These are phyloP conservation scores for Polysphondylium violaceum DNA, from an alignment of 78 protist species.

Conservation along the genomic window DNA sequence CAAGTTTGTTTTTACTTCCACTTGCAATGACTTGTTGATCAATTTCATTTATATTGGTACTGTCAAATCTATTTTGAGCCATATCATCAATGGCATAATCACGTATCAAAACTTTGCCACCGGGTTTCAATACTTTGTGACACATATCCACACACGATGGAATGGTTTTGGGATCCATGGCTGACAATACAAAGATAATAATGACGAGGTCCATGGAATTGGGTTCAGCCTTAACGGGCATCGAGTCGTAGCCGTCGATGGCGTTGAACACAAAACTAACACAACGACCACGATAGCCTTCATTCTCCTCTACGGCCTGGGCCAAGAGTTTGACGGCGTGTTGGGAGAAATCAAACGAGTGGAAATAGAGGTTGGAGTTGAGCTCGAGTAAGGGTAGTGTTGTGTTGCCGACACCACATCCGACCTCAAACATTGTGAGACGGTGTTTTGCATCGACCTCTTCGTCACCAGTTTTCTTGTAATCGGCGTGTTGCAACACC, in stretches of 20 bases:
- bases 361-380: constrained; percentile 33
- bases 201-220: constrained; percentile 60
- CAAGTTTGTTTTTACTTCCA: constrained; percentile 38
- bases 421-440: constrained; percentile 83
- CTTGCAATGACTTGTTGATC: neutral
- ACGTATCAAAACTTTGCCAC: constrained; percentile 85
- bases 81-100: constrained; percentile 89
- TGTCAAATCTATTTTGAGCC: constrained; percentile 82
- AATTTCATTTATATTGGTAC: neutral
- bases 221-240: neutral
- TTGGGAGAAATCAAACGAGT: constrained; percentile 76
- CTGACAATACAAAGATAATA: constrained; percentile 86
- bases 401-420: constrained; percentile 92
- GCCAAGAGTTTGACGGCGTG: constrained; percentile 69
- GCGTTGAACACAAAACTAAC: constrained; percentile 57
- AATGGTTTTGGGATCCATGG: constrained; percentile 79
- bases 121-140: constrained; percentile 53
- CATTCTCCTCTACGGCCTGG: constrained; percentile 12
- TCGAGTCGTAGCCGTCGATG: neutral
- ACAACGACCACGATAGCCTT: constrained; percentile 14
- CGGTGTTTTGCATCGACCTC: too few relatives aligned
- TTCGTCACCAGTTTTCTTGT: neutral
- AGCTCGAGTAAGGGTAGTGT: constrained; percentile 76
- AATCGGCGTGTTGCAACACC: neutral
- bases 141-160: constrained; percentile 59